phyloP scores from a whole-genome alignment of 139 green algal species.

The Asterochloris erici region DNA sequence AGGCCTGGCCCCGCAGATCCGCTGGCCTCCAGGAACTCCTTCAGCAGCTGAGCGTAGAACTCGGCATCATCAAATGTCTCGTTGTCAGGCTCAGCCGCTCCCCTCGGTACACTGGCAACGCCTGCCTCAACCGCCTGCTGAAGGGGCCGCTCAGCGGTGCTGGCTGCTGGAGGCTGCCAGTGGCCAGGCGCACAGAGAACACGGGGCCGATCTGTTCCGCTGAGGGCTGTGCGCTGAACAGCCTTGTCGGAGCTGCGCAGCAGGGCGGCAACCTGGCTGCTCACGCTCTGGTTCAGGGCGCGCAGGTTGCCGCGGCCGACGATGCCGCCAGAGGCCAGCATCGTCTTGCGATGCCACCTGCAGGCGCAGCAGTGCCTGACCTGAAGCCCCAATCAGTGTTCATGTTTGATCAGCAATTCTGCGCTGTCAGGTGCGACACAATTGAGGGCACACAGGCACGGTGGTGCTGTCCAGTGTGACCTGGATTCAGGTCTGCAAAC shows the following conservation, averaged over 20 bases:
- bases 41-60: slow-evolving; percentile 91
- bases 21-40: slow-evolving; percentile 79
- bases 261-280: slow-evolving; percentile 21
- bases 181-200: slow-evolving; percentile 12
- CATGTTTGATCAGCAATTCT: too few species aligned
- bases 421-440: too few species aligned
- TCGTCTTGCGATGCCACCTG: slow-evolving; percentile 14
- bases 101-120: not conserved
- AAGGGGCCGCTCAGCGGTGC: not conserved
- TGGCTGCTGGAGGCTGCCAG: not conserved
- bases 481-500: too few species aligned
- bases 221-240: slow-evolving; percentile 50
- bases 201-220: not conserved
- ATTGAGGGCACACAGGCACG: too few species aligned
- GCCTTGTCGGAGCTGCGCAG: slow-evolving; percentile 37
- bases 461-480: too few species aligned
- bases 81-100: slow-evolving; percentile 30
- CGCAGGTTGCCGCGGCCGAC: slow-evolving; percentile 38
- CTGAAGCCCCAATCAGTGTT: not conserved
- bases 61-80: slow-evolving; percentile 90
- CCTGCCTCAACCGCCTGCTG: not conserved
- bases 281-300: slow-evolving; percentile 73
- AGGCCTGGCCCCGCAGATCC: not conserved
- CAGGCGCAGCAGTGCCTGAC: not conserved
- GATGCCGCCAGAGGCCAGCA: slow-evolving; percentile 38